These are phyloP conservation scores for Eucalyptus erythrocorys DNA, from an alignment of 345 rosid species.

Conservation along the genomic window DNA sequence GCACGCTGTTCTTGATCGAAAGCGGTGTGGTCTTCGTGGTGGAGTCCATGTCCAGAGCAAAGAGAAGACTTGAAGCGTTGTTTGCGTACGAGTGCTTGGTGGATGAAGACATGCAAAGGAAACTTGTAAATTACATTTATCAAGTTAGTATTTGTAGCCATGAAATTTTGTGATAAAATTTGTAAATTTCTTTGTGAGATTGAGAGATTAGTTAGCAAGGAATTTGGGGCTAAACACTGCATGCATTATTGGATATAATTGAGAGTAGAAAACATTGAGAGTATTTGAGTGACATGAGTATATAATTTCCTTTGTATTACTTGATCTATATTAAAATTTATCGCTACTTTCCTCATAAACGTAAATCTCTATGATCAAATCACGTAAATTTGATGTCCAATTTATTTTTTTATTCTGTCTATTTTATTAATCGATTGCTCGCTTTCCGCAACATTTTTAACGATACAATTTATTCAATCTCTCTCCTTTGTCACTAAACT, in stretches of 20 bases:
- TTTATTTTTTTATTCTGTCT: no score
- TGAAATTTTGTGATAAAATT: no score
- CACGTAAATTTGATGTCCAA: rapidly evolving
- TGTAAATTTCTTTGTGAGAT: rapidly evolving
- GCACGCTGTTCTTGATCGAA: no score
- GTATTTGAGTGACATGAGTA: rapidly evolving
- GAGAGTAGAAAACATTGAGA: rapidly evolving
- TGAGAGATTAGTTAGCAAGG: rapidly evolving
- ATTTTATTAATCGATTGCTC: rapidly evolving
- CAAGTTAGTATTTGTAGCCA: rapidly evolving
- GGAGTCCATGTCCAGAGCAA: no score
- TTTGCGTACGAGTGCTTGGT: no score
- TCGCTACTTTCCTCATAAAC: rapidly evolving
- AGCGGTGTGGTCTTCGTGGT: no score
- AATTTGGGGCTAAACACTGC: rapidly evolving
- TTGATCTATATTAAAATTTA: rapidly evolving
- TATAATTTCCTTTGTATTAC: rapidly evolving
- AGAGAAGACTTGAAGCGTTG: no score
- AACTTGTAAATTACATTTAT: no score
- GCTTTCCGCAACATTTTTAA: rapidly evolving
- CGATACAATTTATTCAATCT: no score
- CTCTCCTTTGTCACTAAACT: not conserved
- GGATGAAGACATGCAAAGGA: no score
- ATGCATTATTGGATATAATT: rapidly evolving
- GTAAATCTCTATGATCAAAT: rapidly evolving